Evolutionary conservation across 2,329 filamentous ascomycete genomes (phyloP), one percentile per base, ranked within the genome.

Genomic region (Sporothrix schenckii): DNA sequence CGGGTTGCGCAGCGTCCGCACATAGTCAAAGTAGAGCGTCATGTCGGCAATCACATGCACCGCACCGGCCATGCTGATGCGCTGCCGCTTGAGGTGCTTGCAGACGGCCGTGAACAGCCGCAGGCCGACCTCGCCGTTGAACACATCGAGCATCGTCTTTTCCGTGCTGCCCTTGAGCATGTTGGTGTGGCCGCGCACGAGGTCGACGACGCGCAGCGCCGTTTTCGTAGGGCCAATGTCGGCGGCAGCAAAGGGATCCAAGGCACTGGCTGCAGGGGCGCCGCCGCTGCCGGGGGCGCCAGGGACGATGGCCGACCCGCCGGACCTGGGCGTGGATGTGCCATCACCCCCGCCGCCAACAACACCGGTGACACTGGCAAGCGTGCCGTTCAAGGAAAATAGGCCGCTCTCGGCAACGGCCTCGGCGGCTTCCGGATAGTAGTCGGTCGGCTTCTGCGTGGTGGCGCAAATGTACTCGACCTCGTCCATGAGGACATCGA

Each of bases 401-500:
- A 71, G 60, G 14, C 66, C 72, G 41, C 72, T 69, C 27, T 74
- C 71, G 60, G 74, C 69, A 61, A 78, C 75, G 63, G 80, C 75
- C 66, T 73, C 70, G 74, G 79, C 78, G 7, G 80, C 76, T 1
- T 80, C 82, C 0, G 95, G 94, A 76, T 98, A 97, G 81, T 95
- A 99, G 81, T 99, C 95, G 0, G 91, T 91, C 0, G 93, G 90
- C 30, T 86, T 82, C 79, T 99, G 95, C 2, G 90, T 92, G 0
- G 94, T 97, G 21, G 92, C 93, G 76, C 93, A 93, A 49, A 99
- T 87, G 78, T 96, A 97, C 79, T 99, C 95, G 39, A 98, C 94
- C 81, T 99, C 95, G 76, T 97, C 93, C 91, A 99, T 98, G 56
- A 99, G 87, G 70, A 97, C 95, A 77, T 99, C 94, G 73, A 99